These are phyloP conservation scores for Rosa chinensis DNA, from an alignment of 306 rosid species.

Conservation along the genomic window DNA sequence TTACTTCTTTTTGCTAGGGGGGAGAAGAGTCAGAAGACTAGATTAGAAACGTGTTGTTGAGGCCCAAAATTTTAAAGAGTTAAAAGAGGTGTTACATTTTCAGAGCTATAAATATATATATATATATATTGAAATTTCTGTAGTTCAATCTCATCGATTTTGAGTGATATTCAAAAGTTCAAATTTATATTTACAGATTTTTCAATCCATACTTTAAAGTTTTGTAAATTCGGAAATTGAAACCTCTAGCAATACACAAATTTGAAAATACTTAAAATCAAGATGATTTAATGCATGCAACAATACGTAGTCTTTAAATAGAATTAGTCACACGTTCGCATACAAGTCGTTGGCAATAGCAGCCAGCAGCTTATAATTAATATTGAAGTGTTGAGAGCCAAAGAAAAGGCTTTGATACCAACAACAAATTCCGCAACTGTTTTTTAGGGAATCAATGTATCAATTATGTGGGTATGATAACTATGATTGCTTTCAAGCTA, in stretches of 20 bases:
- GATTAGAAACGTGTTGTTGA: background rate
- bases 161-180: too few relatives aligned
- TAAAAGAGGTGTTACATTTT: background rate
- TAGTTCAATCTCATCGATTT: too few relatives aligned
- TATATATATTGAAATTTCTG: too few relatives aligned
- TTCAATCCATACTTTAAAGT: too few relatives aligned
- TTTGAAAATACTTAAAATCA: too few relatives aligned
- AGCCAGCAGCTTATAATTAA: conserved; percentile 6
- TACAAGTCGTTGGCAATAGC: conserved; percentile 15
- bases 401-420: conserved; percentile 6
- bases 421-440: conserved; percentile 31
- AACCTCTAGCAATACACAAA: too few relatives aligned
- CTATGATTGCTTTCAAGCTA: conserved; percentile 23
- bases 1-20: background rate
- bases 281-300: background rate
- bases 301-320: background rate
- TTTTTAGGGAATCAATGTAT: conserved; percentile 5
- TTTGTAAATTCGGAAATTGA: too few relatives aligned
- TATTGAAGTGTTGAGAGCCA: conserved; percentile 1
- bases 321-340: background rate
- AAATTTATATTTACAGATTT: too few relatives aligned
- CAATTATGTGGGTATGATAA: background rate
- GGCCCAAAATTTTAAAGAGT: background rate
- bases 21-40: background rate
- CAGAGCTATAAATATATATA: too few relatives aligned